Conservation (phyloP, 2,329 filamentous ascomycete species). For the Phoma sp. region DNA sequence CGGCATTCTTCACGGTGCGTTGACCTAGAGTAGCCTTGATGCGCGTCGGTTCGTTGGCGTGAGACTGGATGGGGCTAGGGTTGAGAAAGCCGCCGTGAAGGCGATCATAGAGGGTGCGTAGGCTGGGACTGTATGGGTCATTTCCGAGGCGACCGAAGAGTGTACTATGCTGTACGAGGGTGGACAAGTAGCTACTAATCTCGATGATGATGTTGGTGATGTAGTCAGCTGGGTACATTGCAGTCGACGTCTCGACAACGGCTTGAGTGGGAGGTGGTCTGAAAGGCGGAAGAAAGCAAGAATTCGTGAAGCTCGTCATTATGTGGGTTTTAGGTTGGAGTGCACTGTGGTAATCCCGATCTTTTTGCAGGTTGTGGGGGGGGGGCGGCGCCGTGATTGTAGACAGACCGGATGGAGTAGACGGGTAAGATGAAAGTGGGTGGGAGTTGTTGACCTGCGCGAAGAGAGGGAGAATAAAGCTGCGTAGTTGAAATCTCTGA, state of each 20-base stretch:
- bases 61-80: conserved; percentile 23
- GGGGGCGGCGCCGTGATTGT: neutral
- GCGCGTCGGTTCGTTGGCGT: conserved; percentile 19
- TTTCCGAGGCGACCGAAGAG: conserved; percentile 16
- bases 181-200: conserved; percentile 24
- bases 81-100: conserved; percentile 41
- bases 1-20: conserved; percentile 67
- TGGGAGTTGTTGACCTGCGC: neutral
- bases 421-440: neutral
- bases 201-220: conserved; percentile 20
- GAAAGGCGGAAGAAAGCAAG: conserved; percentile 16
- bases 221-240: conserved; percentile 16
- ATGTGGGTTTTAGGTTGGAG: neutral
- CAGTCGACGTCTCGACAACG: conserved; percentile 14
- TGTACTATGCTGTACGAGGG: conserved; percentile 15
- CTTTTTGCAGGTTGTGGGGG: neutral
- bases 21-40: conserved; percentile 56
- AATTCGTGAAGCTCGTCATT: neutral
- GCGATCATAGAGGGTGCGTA: conserved; percentile 36
- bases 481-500: conserved; percentile 1
- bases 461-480: neutral
- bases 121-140: conserved; percentile 36
- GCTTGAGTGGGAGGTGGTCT: conserved; percentile 23
- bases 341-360: neutral
- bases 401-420: neutral